Evolutionary conservation across 257 asterid genomes (phyloP), one percentile per base, ranked within the genome.

Genomic region (Salvia splendens): DNA sequence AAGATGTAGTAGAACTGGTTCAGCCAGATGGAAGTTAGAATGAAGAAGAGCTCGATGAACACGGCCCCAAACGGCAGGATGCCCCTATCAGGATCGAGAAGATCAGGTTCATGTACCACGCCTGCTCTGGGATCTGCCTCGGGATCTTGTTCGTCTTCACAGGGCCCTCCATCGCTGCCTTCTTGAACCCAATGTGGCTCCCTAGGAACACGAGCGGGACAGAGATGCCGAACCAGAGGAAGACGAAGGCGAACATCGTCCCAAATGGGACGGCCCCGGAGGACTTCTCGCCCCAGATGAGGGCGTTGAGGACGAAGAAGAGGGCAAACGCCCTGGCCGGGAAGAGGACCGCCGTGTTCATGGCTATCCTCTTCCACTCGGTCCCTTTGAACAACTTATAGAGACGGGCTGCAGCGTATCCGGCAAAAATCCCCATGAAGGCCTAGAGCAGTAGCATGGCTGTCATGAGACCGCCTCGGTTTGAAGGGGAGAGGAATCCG

Each of bases 11-110:
- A 85, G 77, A 87, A 87, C 68, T 87, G 95, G 61, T 87, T 87
- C 82, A 89, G 69, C 96, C 95, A 89, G 49, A 89, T 87, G 10
- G 96, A 87, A 46, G 95, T 89, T 33, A 89, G 83, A 4, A 89
- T 83, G 85, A 87, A 89, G 81, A 89, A 89, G 50, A 89, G 93
- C 84, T 89, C 95, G 14, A 89, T 87, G 82, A 83, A 89, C 48
- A 88, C 96, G 0, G 96, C 93, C 38, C 93, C 92, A 8, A 88
- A 88, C 6, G 95, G 93, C 9, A 88, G 87, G 40, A 86, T 82
- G 17, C 96, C 94, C 96, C 96, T 1, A 88, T 86, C 73, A 88
- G 64, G 64, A 87, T 83, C 8, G 84, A 74, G 83, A 85, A 81
- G 8, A 75, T 45, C 3, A 83, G 87, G 73, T 85, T 81, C 95